phyloP scores from a whole-genome alignment of 306 rosid species.

The Lathyrus aphaca region DNA sequence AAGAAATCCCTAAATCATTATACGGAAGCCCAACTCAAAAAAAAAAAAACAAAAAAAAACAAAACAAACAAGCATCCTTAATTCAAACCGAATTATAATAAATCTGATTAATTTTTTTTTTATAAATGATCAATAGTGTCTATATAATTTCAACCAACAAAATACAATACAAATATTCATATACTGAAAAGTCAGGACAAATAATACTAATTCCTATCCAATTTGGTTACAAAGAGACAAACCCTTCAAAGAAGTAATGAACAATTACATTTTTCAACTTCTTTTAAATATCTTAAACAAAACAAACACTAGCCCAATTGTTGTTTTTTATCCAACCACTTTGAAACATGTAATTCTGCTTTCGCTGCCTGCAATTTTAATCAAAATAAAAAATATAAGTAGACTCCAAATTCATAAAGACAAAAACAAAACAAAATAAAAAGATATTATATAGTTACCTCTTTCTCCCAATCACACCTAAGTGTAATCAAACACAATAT shows the following conservation, averaged over 20 bases:
- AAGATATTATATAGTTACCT: constrained; percentile 42
- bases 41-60: too few relatives aligned
- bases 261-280: neutral
- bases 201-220: neutral
- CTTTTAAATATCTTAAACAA: neutral
- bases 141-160: neutral
- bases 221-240: neutral
- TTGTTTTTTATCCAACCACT: constrained; percentile 49
- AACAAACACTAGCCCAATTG: constrained; percentile 28
- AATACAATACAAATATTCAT: neutral
- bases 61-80: too few relatives aligned
- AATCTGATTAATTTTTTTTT: neutral
- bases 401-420: too few relatives aligned
- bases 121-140: neutral
- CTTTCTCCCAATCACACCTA: constrained; percentile 75
- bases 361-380: constrained; percentile 60
- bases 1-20: too few relatives aligned
- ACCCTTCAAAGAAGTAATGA: neutral
- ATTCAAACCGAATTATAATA: too few relatives aligned
- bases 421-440: too few relatives aligned
- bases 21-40: too few relatives aligned
- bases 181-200: neutral
- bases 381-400: neutral
- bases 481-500: constrained; percentile 53
- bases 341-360: constrained; percentile 47